Base-by-base conservation (phyloP, 345 rosid genomes). In the Lumnitzera racemosa region DNA sequence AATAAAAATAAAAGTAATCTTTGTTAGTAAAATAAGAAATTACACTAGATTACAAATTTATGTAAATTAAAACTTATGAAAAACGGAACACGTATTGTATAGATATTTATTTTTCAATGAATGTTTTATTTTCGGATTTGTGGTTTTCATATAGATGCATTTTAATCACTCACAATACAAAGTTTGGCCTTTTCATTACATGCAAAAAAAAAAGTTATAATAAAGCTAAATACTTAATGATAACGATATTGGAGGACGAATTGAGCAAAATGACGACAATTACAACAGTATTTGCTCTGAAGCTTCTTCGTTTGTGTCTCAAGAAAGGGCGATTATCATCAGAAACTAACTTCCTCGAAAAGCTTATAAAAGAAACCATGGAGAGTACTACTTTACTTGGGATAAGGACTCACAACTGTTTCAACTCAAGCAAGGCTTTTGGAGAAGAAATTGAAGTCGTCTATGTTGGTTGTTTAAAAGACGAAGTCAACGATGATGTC, bases 341-440 rank as follows among this genome's bases (percentile, higher is more conserved):
- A 96, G 89, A 16, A 92, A 89, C 74, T 96, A 92, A 66, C 98
- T 92, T 58, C 98, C 98, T 1, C 77, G 89, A 24, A 83, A 77
- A 51, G 81, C 88, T 2, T 81, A 87, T 46, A 73, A 76, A 57
- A 76, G 74, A 64, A 78, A 82, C 49, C 54, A 53, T 46, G 81
- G 84, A 24, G 77, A 72, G 57, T 72, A 87, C 82, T 61, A 55
- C 65, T 92, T 92, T 70, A 80, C 76, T 63, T 92, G 96, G 98
- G 98, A 92, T 27, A 89, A 89, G 52, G 96, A 92, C 71, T 89
- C 98, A 10, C 88, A 89, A 70, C 96, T 92, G 62, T 70, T 86
- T 60, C 98, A 92, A 64, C 89, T 92, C 58, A 92, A 92, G 74
- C 96, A 92, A 47, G 98, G 98, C 14, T 75, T 20, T 92, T 61